Evolutionary conservation across 352 stramenopile species (phyloP).

Genomic region (Globisporangium yorkense): DNA sequence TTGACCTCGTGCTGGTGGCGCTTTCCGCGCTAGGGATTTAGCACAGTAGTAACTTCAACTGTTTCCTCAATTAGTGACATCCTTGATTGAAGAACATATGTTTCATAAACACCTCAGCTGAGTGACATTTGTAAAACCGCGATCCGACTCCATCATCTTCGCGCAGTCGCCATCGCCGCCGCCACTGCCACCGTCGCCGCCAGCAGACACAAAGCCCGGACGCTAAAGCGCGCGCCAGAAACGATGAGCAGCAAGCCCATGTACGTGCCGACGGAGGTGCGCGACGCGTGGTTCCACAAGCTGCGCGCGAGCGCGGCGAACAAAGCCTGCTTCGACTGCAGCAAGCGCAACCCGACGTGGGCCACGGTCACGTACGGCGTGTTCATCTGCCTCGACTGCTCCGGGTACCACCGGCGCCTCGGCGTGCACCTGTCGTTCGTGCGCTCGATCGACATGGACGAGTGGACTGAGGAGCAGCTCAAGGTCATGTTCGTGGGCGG

Average conservation of each 20-base stretch:
- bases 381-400: slow-evolving; percentile 96
- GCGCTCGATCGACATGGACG: slow-evolving; percentile 94
- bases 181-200: background rate
- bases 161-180: background rate
- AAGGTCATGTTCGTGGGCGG: slow-evolving; percentile 90
- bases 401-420: slow-evolving; percentile 89
- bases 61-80: too few species aligned
- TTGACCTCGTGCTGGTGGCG: too few species aligned
- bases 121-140: too few species aligned
- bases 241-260: slow-evolving; percentile 45
- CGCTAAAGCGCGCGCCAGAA: background rate
- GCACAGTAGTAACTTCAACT: too few species aligned
- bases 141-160: too few species aligned
- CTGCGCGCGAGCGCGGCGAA: slow-evolving; percentile 70
- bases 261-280: slow-evolving; percentile 68
- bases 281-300: slow-evolving; percentile 86
- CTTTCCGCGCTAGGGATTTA: too few species aligned
- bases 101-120: too few species aligned
- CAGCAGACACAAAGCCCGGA: background rate
- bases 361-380: slow-evolving; percentile 94
- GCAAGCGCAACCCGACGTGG: slow-evolving; percentile 93
- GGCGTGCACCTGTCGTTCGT: slow-evolving; percentile 94
- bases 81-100: too few species aligned
- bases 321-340: slow-evolving; percentile 95
- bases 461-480: slow-evolving; percentile 94